Conservation (phyloP, 805 yeast genomes). For the Saccharomycopsis sp. region DNA sequence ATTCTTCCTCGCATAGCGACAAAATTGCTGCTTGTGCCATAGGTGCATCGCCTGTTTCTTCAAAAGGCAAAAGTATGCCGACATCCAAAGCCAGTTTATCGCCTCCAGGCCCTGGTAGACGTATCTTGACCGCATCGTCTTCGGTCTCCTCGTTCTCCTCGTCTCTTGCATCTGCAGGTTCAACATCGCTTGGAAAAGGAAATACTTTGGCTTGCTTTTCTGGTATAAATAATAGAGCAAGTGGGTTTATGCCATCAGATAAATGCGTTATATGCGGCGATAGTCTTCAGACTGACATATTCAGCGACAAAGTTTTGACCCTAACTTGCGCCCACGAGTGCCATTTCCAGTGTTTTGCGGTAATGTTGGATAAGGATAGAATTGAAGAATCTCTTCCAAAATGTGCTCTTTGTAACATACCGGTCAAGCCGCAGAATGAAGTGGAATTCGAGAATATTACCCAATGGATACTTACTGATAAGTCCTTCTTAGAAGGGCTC, state of each 20-base stretch:
- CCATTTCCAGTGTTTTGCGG: conserved; percentile 17
- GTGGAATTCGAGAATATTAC: conserved; percentile 11
- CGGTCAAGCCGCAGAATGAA: conserved; percentile 10
- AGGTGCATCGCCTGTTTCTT: neutral
- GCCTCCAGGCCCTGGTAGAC: neutral
- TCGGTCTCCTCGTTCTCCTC: neutral
- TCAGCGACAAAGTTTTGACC: conserved; percentile 7
- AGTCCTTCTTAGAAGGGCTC: neutral
- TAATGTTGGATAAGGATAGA: conserved; percentile 8
- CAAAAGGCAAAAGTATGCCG: neutral
- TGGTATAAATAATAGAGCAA: neutral
- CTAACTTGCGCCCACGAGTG: conserved; percentile 17
- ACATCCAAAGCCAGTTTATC: neutral
- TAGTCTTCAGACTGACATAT: neutral
- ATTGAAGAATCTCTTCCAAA: conserved; percentile 7
- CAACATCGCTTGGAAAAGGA: too few relatives aligned
- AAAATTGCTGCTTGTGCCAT: neutral
- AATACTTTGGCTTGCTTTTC: too few relatives aligned
- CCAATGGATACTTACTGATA: conserved; percentile 1
- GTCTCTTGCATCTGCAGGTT: neutral
- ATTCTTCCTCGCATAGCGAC: neutral
- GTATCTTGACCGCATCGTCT: neutral
- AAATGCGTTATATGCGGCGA: conserved; percentile 8
- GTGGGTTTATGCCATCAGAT: neutral
- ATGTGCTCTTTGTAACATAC: conserved; percentile 12